Percentiles rank a stretch among this genome's conserved stretches.
These are phyloP conservation scores for Porpolomopsis calyptriformis DNA, from an alignment of 768 basidiomycete genomes.

Conservation along the genomic window DNA sequence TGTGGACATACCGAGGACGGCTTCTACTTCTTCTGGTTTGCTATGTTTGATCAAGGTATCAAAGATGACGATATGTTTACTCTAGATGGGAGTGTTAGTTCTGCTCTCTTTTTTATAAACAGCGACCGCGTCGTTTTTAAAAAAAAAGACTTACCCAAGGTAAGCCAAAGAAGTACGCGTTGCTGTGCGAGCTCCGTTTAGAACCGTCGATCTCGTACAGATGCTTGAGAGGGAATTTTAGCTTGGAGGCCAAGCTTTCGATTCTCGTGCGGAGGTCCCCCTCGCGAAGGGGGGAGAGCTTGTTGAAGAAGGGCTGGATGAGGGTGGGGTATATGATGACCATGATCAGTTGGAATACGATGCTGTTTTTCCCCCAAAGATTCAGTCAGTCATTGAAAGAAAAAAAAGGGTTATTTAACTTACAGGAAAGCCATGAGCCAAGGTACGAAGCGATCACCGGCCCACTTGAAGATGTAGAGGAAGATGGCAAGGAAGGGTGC, in stretches of 20 bases:
- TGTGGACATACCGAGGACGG: slow-evolving; percentile 57
- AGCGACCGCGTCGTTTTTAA: no score
- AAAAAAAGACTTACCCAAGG: slow-evolving; percentile 55
- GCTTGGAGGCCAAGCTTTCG: slow-evolving; percentile 63
- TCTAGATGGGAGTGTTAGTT: slow-evolving; percentile 34
- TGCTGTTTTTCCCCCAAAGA: slow-evolving; percentile 34
- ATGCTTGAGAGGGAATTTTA: slow-evolving; percentile 90
- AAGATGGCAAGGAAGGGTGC: slow-evolving; percentile 81
- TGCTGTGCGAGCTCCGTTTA: slow-evolving; percentile 89
- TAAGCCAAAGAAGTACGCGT: slow-evolving; percentile 97
- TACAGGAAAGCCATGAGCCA: slow-evolving; percentile 92
- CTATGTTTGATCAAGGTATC: slow-evolving; percentile 93
- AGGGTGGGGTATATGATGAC: slow-evolving; percentile 73
- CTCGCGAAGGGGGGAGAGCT: slow-evolving; percentile 72
- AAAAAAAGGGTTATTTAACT: slow-evolving; percentile 18
- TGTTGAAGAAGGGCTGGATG: slow-evolving; percentile 97
- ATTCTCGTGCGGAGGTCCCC: slow-evolving; percentile 73
- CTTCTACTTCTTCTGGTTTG: slow-evolving; percentile 87
- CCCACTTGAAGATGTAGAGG: slow-evolving; percentile 85
- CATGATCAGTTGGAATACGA: slow-evolving; percentile 77
- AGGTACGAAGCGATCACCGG: slow-evolving; percentile 84
- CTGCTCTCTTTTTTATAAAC: no score
- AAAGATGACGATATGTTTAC: slow-evolving; percentile 93
- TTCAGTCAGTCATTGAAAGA: neutral
- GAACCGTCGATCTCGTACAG: slow-evolving; percentile 96